Evolutionary conservation across 805 yeast species (phyloP), one percentile per base, ranked within the genome.

Genomic region (Candida sithepensis): DNA sequence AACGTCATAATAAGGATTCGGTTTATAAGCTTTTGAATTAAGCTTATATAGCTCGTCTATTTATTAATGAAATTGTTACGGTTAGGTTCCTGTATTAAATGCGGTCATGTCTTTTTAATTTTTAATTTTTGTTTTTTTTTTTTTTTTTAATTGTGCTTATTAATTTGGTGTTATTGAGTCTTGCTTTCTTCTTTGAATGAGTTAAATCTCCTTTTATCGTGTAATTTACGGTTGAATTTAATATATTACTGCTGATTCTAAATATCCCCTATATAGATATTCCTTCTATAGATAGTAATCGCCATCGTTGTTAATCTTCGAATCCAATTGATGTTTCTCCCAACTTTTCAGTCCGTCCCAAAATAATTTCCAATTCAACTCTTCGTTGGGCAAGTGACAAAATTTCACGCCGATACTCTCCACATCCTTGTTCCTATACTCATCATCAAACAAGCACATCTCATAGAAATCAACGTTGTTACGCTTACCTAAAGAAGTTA

Each of bases 381-480:
- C 68, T 39, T 83, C 84, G 56, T 82, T 78, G 7, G 70, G 70
- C 8, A 89, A 77, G 59, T 81, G 77, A 14, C 80, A 78, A 64
- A 89, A 89, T 44, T 78, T 75, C 23, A 88, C 88, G 3, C 90
- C 90, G 14, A 85, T 72, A 21, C 64, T 57, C 57, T 79, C 84
- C 3, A 89, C 96, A 55, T 89, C 96, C 51, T 68, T 74, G 59
- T 89, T 89, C 53, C 96, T 73, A 46, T 67, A 58, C 64, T 89
- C 96, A 63, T 89, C 96, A 60, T 89, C 96, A 58, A 80, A 89
- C 2, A 69, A 68, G n/a, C 75, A 64, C 69, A 87, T 74, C 36
- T 82, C 82, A 4, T 65, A 53, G 36, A 60, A 73, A 21, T 70
- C 70, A 9, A 79, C 65, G 13, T 73, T 73, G 18, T 83, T 66